Conservation (phyloP, 2,329 filamentous ascomycete genomes). For the Trichoderma koningii region DNA sequence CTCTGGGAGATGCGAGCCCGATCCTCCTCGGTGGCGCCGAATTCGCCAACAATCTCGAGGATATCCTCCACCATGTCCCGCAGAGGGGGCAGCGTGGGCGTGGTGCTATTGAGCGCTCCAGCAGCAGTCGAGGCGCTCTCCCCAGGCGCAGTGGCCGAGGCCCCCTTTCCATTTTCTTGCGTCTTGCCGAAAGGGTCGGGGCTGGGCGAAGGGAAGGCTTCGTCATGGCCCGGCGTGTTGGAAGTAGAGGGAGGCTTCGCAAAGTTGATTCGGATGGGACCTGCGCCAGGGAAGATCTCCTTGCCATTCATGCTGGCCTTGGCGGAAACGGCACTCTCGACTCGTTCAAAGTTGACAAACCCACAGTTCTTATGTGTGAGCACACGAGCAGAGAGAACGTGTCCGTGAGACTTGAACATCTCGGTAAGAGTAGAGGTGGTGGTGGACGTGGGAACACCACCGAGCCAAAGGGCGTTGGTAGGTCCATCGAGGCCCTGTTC, state of each 20-base stretch:
- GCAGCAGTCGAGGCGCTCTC: constrained; percentile 41
- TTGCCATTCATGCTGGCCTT: constrained; percentile 90
- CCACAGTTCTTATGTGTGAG: constrained; percentile 98
- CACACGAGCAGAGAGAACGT: constrained; percentile 87
- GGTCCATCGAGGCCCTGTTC: constrained; percentile 84
- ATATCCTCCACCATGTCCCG: constrained; percentile 81
- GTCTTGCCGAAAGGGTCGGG: constrained; percentile 76
- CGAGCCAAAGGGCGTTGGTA: constrained; percentile 93
- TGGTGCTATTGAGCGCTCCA: constrained; percentile 41
- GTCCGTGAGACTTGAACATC: constrained; percentile 91
- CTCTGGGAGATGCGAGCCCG: constrained; percentile 68
- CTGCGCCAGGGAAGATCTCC: constrained; percentile 96
- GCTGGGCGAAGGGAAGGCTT: constrained; percentile 85
- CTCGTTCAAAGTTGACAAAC: constrained; percentile 93
- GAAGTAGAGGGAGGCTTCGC: constrained; percentile 92
- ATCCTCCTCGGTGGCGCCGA: constrained; percentile 83
- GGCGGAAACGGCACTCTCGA: constrained; percentile 88
- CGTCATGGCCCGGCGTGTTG: constrained; percentile 84
- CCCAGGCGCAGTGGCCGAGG: constrained; percentile 38
- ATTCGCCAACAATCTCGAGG: constrained; percentile 79
- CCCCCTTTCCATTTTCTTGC: constrained; percentile 47
- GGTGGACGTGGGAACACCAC: constrained; percentile 94
- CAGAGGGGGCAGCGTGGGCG: constrained; percentile 71
- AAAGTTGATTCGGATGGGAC: constrained; percentile 93
- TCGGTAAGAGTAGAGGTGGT: constrained; percentile 92